Base-by-base conservation (phyloP, 2,329 filamentous ascomycete species). In the Lomentospora prolificans region DNA sequence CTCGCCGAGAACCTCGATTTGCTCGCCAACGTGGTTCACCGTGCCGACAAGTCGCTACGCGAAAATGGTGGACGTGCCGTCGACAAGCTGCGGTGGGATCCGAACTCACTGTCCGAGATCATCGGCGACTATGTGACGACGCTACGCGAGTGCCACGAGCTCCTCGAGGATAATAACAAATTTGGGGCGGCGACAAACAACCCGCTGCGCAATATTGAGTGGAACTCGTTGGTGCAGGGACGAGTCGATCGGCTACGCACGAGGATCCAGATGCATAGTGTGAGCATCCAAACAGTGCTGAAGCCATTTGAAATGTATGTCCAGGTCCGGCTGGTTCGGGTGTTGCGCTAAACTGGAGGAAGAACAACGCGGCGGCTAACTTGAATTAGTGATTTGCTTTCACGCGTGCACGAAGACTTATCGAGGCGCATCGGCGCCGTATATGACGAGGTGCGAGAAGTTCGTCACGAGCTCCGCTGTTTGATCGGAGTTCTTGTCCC, bases 251-350 rank as follows among this genome's bases (percentile, higher is more conserved):
- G 63, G 24, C 59, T 71, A 6, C 65, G 68, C 4, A 58, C 62
- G 30, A 61, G 64, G 5, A 67, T 71, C 19, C 57, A 60, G n/a
- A 57, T 70, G 14, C 69, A 71, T 55, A 69, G 67, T 56, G 64
- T 64, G 19, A 69, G 68, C 55, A 60, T 71, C 6, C 56, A 64
- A 12, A 67, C 66, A 30, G 58, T 70, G 1, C 50, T 71, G 33
- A 67, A 67, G 51, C 69, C 69, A 0, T 69, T 71, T 46, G 66
- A 71, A 53, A 67, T 71, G 68, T 69, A 58, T 60, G 67, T 41
- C 8, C 57, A 12, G 3, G 27, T 53, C 24, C 6, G 3, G 22
- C 36, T 17, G n/a, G 5, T 2, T 2, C 4, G n/a, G n/a, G n/a
- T n/a, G n/a, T n/a, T n/a, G n/a, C n/a, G n/a, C n/a, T n/a, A n/a